Base-by-base conservation (phyloP, 2,329 filamentous ascomycete genomes). In the Scleromitrula shiraiana region DNA sequence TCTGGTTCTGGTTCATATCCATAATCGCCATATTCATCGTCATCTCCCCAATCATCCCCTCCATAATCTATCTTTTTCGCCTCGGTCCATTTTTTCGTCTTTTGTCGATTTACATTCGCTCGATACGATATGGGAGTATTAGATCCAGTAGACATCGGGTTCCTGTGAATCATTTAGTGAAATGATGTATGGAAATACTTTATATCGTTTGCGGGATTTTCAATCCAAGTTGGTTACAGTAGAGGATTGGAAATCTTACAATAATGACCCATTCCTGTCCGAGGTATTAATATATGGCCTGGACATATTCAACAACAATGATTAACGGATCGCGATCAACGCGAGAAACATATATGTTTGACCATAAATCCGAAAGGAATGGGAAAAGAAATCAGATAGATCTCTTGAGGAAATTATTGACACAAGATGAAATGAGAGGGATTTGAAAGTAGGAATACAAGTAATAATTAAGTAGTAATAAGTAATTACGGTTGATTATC, bases 11-110 rank as follows among this genome's bases (percentile, higher is more conserved):
- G 66, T 22, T 67, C 37, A 17, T 41, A 41, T 15, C 20, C 37
- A 35, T 47, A 47, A 41, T 71, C 67, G 46, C 80, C 69, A 26
- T 82, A 77, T n/a, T 80, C 76, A 50, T 79, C 76, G 7, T 82
- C 78, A 29, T 83, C 80, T 29, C 88, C 91, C 90, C 91, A 96
- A 62, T 95, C 91, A 60, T 94, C 89, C 54, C 90, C 91, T 60
- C 91, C 90, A 62, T 97, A 97, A 62, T 80, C 86, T 59, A 85
- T 82, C 50, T 80, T 75, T 66, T 90, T 91, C 29, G 91, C 91
- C 61, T 95, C 85, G 30, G 91, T 84, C 91, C 91, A 97, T 77
- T 95, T 95, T 68, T 83, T 86, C 47, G 90, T 96, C 70, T 95
- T 95, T 48, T 82, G 78, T 53, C 91, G 82, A 68, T 87, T 91